Percentiles rank a stretch among this genome's conserved stretches.
phyloP scores from a whole-genome alignment of 2,329 filamentous ascomycete genomes.

The Microcyclosporella mali region DNA sequence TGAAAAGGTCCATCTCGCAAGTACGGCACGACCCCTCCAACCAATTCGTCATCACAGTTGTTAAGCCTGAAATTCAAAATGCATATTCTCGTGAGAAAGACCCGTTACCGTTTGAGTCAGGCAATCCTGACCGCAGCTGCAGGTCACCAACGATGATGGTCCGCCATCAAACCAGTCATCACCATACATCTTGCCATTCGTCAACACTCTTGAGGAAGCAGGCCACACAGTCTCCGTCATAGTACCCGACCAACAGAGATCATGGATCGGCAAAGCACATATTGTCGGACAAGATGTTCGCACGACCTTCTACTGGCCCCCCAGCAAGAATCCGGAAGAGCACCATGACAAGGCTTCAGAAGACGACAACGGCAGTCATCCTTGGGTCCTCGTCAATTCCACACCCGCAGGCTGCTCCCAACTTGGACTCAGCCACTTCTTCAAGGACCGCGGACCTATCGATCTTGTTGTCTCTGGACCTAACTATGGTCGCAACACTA shows the following conservation, averaged over 20 bases:
- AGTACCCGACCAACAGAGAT: slow-evolving; percentile 83
- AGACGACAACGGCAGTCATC: slow-evolving; percentile 34
- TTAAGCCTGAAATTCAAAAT: too few species aligned
- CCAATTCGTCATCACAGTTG: too few species aligned
- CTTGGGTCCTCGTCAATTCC: slow-evolving; percentile 47
- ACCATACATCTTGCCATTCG: slow-evolving; percentile 45
- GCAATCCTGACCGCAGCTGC: too few species aligned
- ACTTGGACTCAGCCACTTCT: slow-evolving; percentile 45
- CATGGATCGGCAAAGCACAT: slow-evolving; percentile 98
- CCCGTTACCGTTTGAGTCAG: too few species aligned
- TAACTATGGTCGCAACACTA: slow-evolving; percentile 47
- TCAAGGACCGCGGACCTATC: slow-evolving; percentile 35
- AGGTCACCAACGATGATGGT: slow-evolving; percentile 49
- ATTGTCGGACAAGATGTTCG: slow-evolving; percentile 75
- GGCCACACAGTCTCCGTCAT: slow-evolving; percentile 89
- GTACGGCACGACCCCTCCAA: too few species aligned
- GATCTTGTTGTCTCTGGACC: slow-evolving; percentile 46
- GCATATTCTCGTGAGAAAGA: too few species aligned
- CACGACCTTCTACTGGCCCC: slow-evolving; percentile 57
- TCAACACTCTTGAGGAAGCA: slow-evolving; percentile 47
- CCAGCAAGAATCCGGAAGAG: slow-evolving; percentile 22
- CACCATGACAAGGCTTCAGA: slow-evolving; percentile 24
- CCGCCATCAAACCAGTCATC: slow-evolving; percentile 46
- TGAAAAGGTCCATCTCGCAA: too few species aligned
- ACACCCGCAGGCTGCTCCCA: slow-evolving; percentile 47